Evolutionary conservation across 139 green algal species (phyloP).

Genomic region (Chlamydomonas urium): DNA sequence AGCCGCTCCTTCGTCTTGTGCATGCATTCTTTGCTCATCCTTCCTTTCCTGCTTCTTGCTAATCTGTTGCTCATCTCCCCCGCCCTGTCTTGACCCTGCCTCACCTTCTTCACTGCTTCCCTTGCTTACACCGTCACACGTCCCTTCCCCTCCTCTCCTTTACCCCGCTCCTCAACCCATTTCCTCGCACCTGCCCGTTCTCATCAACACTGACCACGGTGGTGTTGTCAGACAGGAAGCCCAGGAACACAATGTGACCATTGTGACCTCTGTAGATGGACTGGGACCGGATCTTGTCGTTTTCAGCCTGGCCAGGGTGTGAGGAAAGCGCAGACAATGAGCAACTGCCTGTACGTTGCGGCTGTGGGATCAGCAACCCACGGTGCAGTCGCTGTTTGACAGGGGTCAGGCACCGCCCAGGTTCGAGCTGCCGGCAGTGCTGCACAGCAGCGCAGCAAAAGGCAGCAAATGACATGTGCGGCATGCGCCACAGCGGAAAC

Average conservation of each 20-base stretch:
- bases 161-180: neutral
- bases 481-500: too few species aligned
- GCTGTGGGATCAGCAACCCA: too few species aligned
- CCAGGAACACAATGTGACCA: constrained; percentile 32
- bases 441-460: too few species aligned
- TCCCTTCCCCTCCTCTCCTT: neutral
- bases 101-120: neutral
- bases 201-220: constrained; percentile 34
- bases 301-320: constrained; percentile 4
- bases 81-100: neutral
- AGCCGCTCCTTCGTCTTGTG: neutral
- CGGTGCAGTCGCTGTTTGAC: too few species aligned
- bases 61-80: too few species aligned
- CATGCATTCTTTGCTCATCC: too few species aligned
- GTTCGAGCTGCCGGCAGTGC: too few species aligned
- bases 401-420: too few species aligned
- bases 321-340: too few species aligned
- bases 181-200: constrained; percentile 8
- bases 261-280: constrained; percentile 40
- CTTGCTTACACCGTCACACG: neutral
- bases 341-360: too few species aligned
- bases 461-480: too few species aligned
- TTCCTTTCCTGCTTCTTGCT: too few species aligned
- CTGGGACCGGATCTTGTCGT: constrained; percentile 20
- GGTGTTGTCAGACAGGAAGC: constrained; percentile 37